Percentiles rank a stretch among this genome's conserved stretches.
phyloP scores from a whole-genome alignment of 2,329 filamentous ascomycete genomes.

The Colletotrichum sp. region DNA sequence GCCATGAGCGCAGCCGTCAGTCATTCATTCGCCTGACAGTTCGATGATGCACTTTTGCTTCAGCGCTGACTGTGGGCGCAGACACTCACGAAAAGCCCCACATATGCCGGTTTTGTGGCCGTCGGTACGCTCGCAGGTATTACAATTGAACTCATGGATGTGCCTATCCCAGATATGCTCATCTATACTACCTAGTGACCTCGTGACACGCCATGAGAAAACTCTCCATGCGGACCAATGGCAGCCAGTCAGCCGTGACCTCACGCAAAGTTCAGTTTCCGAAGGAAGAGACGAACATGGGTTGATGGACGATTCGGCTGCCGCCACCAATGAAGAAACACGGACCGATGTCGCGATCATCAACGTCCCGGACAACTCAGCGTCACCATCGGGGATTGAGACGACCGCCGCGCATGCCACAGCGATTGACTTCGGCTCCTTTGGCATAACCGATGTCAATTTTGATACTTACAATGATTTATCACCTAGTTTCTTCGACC shows the following conservation, averaged over 20 bases:
- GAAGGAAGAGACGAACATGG: not conserved
- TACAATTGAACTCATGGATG: not conserved
- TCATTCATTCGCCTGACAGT: not conserved
- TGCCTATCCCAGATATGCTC: not conserved
- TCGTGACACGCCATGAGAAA: not conserved
- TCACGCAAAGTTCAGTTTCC: not conserved
- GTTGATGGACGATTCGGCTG: not conserved
- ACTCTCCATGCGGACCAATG: not conserved
- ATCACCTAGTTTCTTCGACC: not conserved
- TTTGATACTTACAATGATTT: not conserved
- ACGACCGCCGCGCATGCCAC: not conserved
- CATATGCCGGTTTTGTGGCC: not conserved
- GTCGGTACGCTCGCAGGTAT: not conserved
- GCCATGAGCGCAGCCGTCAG: not conserved
- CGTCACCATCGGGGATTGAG: not conserved
- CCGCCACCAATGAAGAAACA: not conserved
- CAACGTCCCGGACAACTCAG: not conserved
- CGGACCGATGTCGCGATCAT: not conserved
- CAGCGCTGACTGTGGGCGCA: not conserved
- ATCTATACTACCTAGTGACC: not conserved
- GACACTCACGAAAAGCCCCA: not conserved
- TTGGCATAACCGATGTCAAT: not conserved
- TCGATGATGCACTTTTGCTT: not conserved
- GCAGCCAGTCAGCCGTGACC: not conserved
- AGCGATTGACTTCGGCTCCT: not conserved